Evolutionary conservation across 2,329 filamentous ascomycete genomes (phyloP), one percentile per base, ranked within the genome.

Genomic region (Hypoxylon sp.): DNA sequence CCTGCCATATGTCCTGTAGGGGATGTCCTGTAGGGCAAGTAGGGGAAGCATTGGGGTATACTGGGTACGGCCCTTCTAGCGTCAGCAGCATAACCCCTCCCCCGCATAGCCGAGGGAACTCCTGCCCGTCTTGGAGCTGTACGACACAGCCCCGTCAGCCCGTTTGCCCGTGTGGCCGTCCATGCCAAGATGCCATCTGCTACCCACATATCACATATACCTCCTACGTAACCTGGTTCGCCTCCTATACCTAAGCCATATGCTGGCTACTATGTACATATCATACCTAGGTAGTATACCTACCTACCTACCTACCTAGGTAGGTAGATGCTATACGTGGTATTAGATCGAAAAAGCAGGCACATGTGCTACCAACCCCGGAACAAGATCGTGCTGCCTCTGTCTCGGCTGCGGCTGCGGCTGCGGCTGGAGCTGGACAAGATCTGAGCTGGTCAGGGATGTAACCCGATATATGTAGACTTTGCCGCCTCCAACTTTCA

Each of bases 31-130:
- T n/a, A n/a, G n/a, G n/a, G n/a, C n/a, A n/a, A n/a, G n/a, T n/a
- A n/a, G n/a, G n/a, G n/a, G n/a, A n/a, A n/a, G n/a, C n/a, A n/a
- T n/a, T n/a, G n/a, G n/a, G n/a, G n/a, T n/a, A n/a, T n/a, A n/a
- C n/a, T n/a, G n/a, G n/a, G n/a, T n/a, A n/a, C n/a, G n/a, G n/a
- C n/a, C n/a, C n/a, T n/a, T n/a, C n/a, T n/a, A n/a, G n/a, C n/a
- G n/a, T n/a, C n/a, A n/a, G n/a, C n/a, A n/a, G 26, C 13, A 29
- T 26, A 50, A 48, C 48, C 24, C n/a, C 47, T 66, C 45, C 67
- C 70, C 70, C 69, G 67, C 70, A 67, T 70, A 71, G 70, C 70
- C 70, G 70, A 72, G 67, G 69, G 62, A 70, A 70, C 60, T n/a
- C n/a, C n/a, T n/a, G n/a, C n/a, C 67, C 68, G 68, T 47, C n/a